Evolutionary conservation across 371 early-diverging fungal genomes (phyloP), one percentile per base, ranked within the genome.

Genomic region (Capillidium rhysosporum): DNA sequence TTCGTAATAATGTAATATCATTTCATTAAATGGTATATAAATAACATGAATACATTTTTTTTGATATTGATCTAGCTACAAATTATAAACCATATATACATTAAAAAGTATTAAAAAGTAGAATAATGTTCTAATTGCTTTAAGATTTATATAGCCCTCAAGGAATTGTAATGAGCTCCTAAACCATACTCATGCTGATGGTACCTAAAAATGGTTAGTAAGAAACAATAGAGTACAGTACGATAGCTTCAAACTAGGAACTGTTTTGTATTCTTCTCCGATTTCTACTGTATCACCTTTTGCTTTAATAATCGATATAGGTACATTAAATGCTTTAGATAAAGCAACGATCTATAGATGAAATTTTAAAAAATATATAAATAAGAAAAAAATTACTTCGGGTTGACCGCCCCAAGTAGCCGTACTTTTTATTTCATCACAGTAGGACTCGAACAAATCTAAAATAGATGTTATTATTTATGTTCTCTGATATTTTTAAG

Each of bases 371-470:
- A 31, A 14, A 51, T 30, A n/a, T 34, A 10, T n/a, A 23, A 34
- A 51, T n/a, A 20, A 4, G 28, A 51, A 51, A 38, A 51, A 18
- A 34, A 29, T 31, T 51, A 51, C 51, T 24, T 51, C 51, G 4
- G 28, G 18, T 38, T 51, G 34, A 18, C 51, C 51, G 9, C 51
- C 51, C 51, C 51, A 51, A 51, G 24, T 51, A 10, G 51, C 51
- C 3, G 51, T 51, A 18, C 16, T 31, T 18, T 29, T 28, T 10
- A 51, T 38, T 8, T 30, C 38, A 34, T 10, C 10, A 39, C 51
- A 51, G 28, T 51, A 51, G 4, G 14, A 14, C 9, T 20, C 14
- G 30, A 31, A 51, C 20, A 10, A 14, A n/a, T 34, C 51, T 51
- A 51, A 14, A 34, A 21, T 9, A 51, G 16, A 51, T 31, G 16